These are phyloP conservation scores for Sisymbrium altissimum DNA, from an alignment of 345 rosid genomes.

Conservation along the genomic window DNA sequence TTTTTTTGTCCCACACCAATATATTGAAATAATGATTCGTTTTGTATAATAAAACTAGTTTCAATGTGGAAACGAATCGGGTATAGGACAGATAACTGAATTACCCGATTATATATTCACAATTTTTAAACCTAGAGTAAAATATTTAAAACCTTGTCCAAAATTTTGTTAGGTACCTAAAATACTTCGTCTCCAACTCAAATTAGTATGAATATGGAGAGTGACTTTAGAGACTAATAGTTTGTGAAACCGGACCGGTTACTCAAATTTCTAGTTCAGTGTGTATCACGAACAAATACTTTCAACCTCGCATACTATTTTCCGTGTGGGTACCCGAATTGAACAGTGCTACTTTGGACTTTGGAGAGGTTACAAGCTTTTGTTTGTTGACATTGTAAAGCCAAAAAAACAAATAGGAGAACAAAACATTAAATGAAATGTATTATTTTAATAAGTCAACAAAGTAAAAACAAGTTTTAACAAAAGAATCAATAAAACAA, in stretches of 20 bases:
- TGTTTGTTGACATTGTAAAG: not conserved
- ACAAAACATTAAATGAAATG: not conserved
- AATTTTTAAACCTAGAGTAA: too few species aligned
- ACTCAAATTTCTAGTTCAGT: too few species aligned
- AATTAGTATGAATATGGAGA: too few species aligned
- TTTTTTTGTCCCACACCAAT: not conserved
- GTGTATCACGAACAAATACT: not conserved
- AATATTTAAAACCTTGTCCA: too few species aligned
- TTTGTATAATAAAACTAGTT: not conserved
- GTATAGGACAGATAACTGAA: not conserved
- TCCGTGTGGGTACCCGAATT: not conserved
- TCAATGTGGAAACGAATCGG: too few species aligned
- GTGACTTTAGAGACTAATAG: too few species aligned
- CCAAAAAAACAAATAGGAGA: not conserved
- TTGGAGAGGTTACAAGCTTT: not conserved
- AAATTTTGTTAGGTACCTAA: too few species aligned
- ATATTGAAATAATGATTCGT: not conserved
- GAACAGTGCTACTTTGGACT: not conserved
- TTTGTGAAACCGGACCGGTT: too few species aligned
- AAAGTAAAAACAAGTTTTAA: constrained; percentile 14
- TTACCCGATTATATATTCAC: not conserved
- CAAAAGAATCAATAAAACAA: constrained; percentile 38
- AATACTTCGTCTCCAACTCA: too few species aligned
- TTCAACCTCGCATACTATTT: not conserved
- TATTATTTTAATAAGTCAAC: constrained; percentile 12